Evolutionary conservation across 192 early-diverging fungal genomes (phyloP), one percentile per base, ranked within the genome.

Genomic region (Coemansia sp.): DNA sequence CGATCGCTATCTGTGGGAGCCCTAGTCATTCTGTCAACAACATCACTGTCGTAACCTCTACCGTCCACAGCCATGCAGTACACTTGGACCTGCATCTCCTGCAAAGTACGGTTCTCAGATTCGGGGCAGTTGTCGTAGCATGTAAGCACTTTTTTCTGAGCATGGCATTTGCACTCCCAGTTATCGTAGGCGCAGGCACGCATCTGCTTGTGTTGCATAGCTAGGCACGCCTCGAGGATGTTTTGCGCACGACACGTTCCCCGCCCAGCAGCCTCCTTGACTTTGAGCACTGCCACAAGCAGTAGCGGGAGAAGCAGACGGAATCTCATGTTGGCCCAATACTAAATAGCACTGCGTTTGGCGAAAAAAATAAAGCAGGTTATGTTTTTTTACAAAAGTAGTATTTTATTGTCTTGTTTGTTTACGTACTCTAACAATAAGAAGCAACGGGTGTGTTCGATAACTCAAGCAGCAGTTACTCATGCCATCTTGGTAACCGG

Each of bases 41-140:
- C 32, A 33, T 64, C 65, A 34, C 53, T 68, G 34, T 68, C 60
- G 15, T 60, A 60, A 35, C 58, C 65, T 23, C 60, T 68, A 26
- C 65, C 72, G 23, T 56, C 59, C 14, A 68, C 48, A 2, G 72
- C 56, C 3, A 60, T 60, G 41, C 72, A 76, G 25, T 53, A 76
- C 0, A 75, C 63, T 43, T 75, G 65, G 3, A 75, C 72, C 32
- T 75, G 72, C 65, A 75, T 75, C n/a, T 75, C 72, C 49, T 75
- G 72, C 15, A 68, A 25, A 13, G 72, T 75, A 27, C 72, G 72
- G 45, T 62, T 64, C 43, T 75, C 72, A n/a, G 53, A 42, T 22
- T 77, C 67, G 2, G 74, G 74, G 15, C 74, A 77, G 38, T 77
- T 77, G 46, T 77, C 67, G 43, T 77, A 77, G 48, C 74, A 77